Evolutionary conservation across 139 green algal genomes (phyloP), one percentile per base, ranked within the genome.

Genomic region (Astrephomene gubernaculifera): DNA sequence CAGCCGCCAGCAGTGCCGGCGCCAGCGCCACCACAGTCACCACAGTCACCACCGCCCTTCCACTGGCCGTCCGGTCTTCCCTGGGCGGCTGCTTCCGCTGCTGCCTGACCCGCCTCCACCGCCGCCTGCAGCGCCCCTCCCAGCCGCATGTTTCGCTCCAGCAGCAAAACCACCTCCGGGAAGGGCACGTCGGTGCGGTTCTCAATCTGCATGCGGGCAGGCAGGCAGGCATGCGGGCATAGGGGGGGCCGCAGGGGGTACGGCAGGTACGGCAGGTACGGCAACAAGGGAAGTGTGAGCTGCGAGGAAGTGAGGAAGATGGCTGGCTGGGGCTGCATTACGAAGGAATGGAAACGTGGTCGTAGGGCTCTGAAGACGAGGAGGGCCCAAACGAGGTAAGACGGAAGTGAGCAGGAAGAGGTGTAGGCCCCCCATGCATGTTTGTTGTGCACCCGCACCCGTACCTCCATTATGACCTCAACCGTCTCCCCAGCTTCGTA

Each of bases 381-480:
- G 12, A 29, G 27, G 35, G 9, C 35, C 31, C 29, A 33, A 27
- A 29, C 33, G 9, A 35, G 9, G 2, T 39, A 21, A 49, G 61
- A 5, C 3, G 22, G 22, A 70, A 5, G 22, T 70, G 4, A 14
- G 39, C 29, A 31, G 7, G 35, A 14, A 49, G 35, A 2, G 65
- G 4, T n/a, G 33, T 2, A 22, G 45, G 10, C 35, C 57, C 57
- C n/a, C 57, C 19, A 14, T 65, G 19, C 57, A 27, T 10, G 19
- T 4, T 70, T 39, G n/a, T 41, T 70, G 29, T 17, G 22, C 61
- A 41, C 61, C 65, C 33, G 22, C 6, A 4, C 35, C 64, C 72
- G 19, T 52, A 81, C 72, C 72, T 81, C 72, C 4, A 81, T n/a
- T 21, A 68, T 6, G 33, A 81, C 36, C 72, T 68, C 27, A 31